These are phyloP conservation scores for Apiotrichum laibachii DNA, from an alignment of 1,284 basidiomycete species.

Conservation along the genomic window DNA sequence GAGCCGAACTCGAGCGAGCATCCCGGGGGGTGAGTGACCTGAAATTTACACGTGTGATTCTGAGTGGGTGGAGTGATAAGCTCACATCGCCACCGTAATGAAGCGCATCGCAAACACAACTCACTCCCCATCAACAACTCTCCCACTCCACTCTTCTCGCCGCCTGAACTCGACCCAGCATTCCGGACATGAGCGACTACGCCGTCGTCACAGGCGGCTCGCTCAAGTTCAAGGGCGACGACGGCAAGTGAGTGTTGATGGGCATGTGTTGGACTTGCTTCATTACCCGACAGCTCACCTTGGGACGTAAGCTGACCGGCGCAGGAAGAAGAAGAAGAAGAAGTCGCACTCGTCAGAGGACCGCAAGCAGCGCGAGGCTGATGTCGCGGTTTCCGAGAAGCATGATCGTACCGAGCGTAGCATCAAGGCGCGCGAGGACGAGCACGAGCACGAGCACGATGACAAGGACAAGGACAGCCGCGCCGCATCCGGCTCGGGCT, in stretches of 20 bases:
- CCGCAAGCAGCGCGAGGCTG: slow-evolving; percentile 25
- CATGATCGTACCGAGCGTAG: slow-evolving; percentile 24
- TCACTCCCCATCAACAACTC: not conserved
- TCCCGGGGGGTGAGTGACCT: no score
- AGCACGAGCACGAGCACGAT: not conserved
- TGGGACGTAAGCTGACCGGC: not conserved
- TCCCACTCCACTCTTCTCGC: no score
- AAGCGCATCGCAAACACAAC: no score
- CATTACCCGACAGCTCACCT: not conserved
- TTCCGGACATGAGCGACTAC: slow-evolving; percentile 64
- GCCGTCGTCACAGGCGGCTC: slow-evolving; percentile 75
- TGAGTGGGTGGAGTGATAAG: no score
- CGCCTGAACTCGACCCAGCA: not conserved
- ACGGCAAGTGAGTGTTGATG: slow-evolving; percentile 67
- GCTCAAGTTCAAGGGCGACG: slow-evolving; percentile 80
- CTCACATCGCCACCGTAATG: no score
- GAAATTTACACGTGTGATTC: no score
- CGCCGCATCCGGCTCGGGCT: slow-evolving; percentile 5
- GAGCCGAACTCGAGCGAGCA: no score
- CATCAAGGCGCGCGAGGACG: slow-evolving; percentile 4
- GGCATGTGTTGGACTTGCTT: not conserved
- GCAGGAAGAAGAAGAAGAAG: slow-evolving; percentile 61
- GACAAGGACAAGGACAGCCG: no score
- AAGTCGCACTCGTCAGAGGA: slow-evolving; percentile 62
- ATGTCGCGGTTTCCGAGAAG: slow-evolving; percentile 48